These are phyloP conservation scores for Dactylorhiza incarnata DNA, from an alignment of 106 monocot species.

Conservation along the genomic window DNA sequence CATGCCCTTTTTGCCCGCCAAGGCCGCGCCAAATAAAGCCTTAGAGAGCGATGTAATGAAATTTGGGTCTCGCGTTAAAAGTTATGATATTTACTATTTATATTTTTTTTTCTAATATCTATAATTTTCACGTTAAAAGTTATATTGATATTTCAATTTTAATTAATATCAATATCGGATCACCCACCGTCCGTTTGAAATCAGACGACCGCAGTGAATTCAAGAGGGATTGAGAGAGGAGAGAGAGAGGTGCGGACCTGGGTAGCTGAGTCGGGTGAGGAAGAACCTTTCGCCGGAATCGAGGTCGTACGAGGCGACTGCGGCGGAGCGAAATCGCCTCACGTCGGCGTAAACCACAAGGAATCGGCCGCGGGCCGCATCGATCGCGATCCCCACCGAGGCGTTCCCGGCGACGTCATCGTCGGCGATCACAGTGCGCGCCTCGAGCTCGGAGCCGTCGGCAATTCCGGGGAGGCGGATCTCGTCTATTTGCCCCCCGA, in stretches of 20 bases:
- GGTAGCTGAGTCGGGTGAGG: constrained; percentile 45
- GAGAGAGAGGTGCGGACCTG: constrained; percentile 26
- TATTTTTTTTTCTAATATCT: no score
- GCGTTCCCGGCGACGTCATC: constrained; percentile 52
- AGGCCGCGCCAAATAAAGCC: no score
- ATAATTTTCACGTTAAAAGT: no score
- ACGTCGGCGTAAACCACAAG: constrained; percentile 68
- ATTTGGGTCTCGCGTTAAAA: no score
- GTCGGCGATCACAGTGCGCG: constrained; percentile 44
- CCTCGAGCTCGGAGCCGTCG: constrained; percentile 13
- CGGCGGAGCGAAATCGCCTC: constrained; percentile 23
- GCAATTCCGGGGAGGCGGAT: constrained; percentile 12
- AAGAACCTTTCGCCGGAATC: constrained; percentile 46
- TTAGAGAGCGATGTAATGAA: no score
- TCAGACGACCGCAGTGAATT: neutral
- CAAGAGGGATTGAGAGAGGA: neutral
- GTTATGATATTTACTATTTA: no score
- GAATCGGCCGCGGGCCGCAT: constrained; percentile 34
- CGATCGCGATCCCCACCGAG: constrained; percentile 59
- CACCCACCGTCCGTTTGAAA: neutral
- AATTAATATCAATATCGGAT: neutral
- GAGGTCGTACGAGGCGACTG: constrained; percentile 63
- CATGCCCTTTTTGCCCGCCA: no score
- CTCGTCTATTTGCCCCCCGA: constrained; percentile 47
- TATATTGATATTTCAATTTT: no score